Evolutionary conservation across 1,284 basidiomycete species (phyloP), one percentile per base, ranked within the genome.

Genomic region (Ustilago curta): DNA sequence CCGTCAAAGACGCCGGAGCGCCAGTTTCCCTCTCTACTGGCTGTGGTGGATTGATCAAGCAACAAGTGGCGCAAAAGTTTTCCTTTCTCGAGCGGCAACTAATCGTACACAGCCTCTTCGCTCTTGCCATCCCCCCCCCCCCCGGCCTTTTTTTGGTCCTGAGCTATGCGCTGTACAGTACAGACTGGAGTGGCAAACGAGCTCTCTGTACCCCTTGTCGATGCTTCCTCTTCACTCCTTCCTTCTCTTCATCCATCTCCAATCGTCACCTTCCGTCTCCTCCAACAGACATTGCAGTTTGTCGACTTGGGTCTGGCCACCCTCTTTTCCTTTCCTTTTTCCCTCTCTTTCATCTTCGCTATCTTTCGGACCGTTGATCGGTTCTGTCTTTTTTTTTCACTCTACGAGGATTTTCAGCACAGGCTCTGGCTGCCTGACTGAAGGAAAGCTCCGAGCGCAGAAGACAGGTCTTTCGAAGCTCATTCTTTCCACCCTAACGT

Each of bases 291-390:
- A 23, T 12, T 45, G 16, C 21, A 42, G 16, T 27, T 32, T 53
- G 47, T 56, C 56, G 47, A 51, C 57, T 37, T 55, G 52, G 47
- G 51, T 42, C 47, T 53, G 59, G 56, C 21, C 53, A 48, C 48
- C 29, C 40, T 29, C 25, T 49, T 39, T 32, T 44, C n/a, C n/a
- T n/a, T 37, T 32, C 21, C n/a, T 47, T 45, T 42, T 32, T 18
- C 16, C 35, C 23, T n/a, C 39, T 16, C 50, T 45, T 59, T 62
- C 59, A 35, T 37, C 54, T 60, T 57, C 59, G 21, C 35, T 35
- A 18, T 12, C 4, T 8, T 25, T 39, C 27, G 9, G 16, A 44
- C 70, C 59, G 64, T 72, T 72, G 70, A 67, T 59, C 70, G 64
- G 70, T 50, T 23, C n/a, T n/a, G n/a, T n/a, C n/a, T n/a, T 18